Conservation (phyloP, 2,329 filamentous ascomycete genomes). For the Trichoderma guizhouense region DNA sequence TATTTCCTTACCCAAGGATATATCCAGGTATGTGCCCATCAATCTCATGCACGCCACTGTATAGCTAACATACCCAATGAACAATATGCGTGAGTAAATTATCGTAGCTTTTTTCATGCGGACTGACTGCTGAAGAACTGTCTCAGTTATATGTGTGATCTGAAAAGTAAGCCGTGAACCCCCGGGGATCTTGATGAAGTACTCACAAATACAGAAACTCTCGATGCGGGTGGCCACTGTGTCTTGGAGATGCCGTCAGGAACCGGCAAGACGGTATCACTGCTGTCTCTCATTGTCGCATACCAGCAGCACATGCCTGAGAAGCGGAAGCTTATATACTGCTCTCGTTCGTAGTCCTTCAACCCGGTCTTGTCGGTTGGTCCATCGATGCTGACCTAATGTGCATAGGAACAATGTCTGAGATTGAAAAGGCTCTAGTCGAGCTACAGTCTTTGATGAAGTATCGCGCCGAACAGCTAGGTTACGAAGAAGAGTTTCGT, state of each 20-base stretch:
- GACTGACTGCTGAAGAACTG: slow-evolving; percentile 4
- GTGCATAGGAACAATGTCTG: slow-evolving; percentile 80
- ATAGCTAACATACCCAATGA: slow-evolving; percentile 33
- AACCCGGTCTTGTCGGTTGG: not conserved
- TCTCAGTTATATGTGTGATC: slow-evolving; percentile 54
- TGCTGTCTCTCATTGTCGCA: slow-evolving; percentile 91
- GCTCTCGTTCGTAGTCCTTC: slow-evolving; percentile 63
- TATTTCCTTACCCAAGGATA: slow-evolving; percentile 58
- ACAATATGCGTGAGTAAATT: slow-evolving; percentile 50
- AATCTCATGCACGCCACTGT: not conserved
- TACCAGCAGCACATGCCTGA: slow-evolving; percentile 94
- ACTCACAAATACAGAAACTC: slow-evolving; percentile 52
- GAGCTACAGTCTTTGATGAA: slow-evolving; percentile 94
- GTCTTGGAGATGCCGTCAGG: slow-evolving; percentile 99
- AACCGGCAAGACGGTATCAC: slow-evolving; percentile 93
- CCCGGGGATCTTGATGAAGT: not conserved
- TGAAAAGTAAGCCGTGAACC: slow-evolving; percentile 44
- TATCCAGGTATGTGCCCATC: slow-evolving; percentile 47
- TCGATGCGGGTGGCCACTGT: slow-evolving; percentile 92
- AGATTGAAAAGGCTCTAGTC: slow-evolving; percentile 95
- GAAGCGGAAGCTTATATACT: slow-evolving; percentile 95
- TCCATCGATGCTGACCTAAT: not conserved
- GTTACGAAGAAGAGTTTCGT: slow-evolving; percentile 86
- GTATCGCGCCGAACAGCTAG: slow-evolving; percentile 85
- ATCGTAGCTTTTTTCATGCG: not conserved